Evolutionary conservation across 2,329 filamentous ascomycete genomes (phyloP), one percentile per base, ranked within the genome.

Genomic region (Hirsutella thompsonii): DNA sequence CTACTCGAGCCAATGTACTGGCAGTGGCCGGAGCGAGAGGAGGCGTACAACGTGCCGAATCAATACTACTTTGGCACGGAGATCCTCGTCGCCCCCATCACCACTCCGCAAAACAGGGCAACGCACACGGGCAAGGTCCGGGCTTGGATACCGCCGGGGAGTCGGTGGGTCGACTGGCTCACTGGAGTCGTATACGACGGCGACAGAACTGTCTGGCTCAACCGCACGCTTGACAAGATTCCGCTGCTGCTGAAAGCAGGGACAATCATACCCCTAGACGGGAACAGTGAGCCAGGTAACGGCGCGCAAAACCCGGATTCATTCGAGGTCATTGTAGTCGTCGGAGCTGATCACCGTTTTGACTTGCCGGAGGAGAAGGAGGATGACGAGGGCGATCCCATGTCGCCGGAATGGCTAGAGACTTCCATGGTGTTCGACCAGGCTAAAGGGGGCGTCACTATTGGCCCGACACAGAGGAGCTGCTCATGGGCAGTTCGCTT

Each of bases 1-100:
- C 54, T 81, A 2, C 55, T 80, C 1, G 70, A 74, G 52, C 77
- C 77, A 1, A 63, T 81, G 60, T 81, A 81, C 58, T 81, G 76
- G 76, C 62, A 66, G 35, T 69, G 72, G 45, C 70, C 72, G 0
- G 60, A 66, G 2, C 50, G 54, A 0, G 64, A 72, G 1, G 67
- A 71, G 42, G 74, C 76, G 0, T 81, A 81, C 54, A 49, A 54
- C 1, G 63, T 72, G 1, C 69, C 67, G 0, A 80, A 77, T 46
- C 64, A 79, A 51, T 81, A 71, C 52, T 67, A 66, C 47, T 80
- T 80, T 47, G 77, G 76, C 2, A 64, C 67, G 0, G 61, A 71
- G 20, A 54, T 81, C 13, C 55, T 81, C 3, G 71, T 79, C 0
- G 65, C 65, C 0, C 76, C 77, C 0, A 69, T 81, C 36, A 72